A percentile compares a stretch with the other conserved stretches of the same genome.
phyloP scores from a whole-genome alignment of 148 eudicot genomes.

The Diospyros kaki region DNA sequence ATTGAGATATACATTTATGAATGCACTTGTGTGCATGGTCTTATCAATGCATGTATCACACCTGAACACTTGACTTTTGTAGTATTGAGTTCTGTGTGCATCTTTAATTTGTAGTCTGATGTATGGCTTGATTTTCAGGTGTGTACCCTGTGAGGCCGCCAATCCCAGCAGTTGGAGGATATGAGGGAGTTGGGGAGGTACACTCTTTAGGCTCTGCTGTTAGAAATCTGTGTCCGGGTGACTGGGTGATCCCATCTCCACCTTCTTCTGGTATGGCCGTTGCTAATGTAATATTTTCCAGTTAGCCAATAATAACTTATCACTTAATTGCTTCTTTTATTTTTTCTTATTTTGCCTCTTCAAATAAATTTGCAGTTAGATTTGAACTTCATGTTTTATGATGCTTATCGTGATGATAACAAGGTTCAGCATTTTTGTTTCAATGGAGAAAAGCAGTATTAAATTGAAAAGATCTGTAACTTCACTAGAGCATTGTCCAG shows the following conservation, averaged over 20 bases:
- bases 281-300: not conserved
- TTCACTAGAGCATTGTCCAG: too few species aligned
- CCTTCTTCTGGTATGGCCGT: conserved; percentile 62
- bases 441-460: too few species aligned
- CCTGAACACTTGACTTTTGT: not conserved
- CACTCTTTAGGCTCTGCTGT: conserved; percentile 74
- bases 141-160: conserved; percentile 87
- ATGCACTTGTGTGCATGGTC: not conserved
- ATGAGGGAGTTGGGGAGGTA: conserved; percentile 91
- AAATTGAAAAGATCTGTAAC: too few species aligned
- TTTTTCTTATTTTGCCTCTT: not conserved
- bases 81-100: not conserved
- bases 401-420: not conserved
- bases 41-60: not conserved
- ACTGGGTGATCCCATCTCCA: conserved; percentile 89
- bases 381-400: not conserved
- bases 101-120: not conserved
- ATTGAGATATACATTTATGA: not conserved
- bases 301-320: not conserved
- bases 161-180: conserved; percentile 85
- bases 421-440: not conserved
- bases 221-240: conserved; percentile 61
- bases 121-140: conserved; percentile 27
- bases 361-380: not conserved
- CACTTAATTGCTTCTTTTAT: not conserved